Conservation (phyloP, 345 rosid genomes). For the Angophora floribunda region DNA sequence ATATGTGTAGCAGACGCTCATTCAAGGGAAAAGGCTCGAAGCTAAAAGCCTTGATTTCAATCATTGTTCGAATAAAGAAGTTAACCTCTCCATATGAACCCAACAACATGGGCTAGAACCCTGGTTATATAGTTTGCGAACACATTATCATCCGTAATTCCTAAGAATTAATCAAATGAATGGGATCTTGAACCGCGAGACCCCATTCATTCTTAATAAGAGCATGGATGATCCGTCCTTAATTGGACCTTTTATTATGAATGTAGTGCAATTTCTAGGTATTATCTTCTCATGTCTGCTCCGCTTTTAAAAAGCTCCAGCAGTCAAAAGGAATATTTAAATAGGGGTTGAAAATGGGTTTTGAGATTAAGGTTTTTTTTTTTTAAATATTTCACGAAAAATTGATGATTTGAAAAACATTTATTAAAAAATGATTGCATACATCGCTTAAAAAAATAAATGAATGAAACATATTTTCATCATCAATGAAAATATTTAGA, state of each 20-base stretch:
- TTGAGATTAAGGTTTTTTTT: neutral
- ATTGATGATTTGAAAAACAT: neutral
- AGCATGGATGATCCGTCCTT: neutral
- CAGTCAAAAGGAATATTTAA: neutral
- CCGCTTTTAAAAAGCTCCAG: neutral
- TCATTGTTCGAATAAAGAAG: neutral
- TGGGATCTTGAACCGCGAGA: neutral
- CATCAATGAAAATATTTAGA: too few relatives aligned
- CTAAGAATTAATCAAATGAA: neutral
- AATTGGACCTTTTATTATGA: neutral
- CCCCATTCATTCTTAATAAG: neutral
- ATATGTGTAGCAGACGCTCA: neutral
- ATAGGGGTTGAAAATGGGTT: neutral
- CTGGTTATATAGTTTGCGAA: neutral
- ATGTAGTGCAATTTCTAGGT: neutral
- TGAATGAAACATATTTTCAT: too few relatives aligned
- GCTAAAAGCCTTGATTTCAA: neutral
- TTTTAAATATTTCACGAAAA: neutral
- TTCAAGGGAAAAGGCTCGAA: neutral
- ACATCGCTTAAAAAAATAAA: neutral
- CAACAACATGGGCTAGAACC: constrained; percentile 9
- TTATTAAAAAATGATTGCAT: neutral
- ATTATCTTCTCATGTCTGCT: neutral
- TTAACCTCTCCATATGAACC: neutral
- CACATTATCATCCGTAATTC: constrained; percentile 2